Conservation (phyloP, 2,329 filamentous ascomycete genomes). For the Arthrobotrys sinensis region DNA sequence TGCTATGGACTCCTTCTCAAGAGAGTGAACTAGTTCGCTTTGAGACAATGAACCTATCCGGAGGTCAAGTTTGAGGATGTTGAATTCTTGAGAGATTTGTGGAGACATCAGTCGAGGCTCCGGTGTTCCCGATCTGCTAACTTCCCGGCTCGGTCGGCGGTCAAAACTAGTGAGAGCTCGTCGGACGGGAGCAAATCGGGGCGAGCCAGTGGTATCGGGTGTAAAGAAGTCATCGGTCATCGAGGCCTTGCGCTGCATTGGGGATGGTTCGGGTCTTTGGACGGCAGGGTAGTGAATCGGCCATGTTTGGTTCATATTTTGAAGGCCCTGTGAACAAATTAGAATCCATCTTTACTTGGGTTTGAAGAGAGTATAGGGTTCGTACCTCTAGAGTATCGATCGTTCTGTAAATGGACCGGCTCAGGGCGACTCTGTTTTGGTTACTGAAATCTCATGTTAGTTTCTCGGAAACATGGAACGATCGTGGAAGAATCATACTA, state of each 20-base stretch:
- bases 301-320: constrained; percentile 91
- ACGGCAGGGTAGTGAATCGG: constrained; percentile 95
- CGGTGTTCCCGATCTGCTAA: constrained; percentile 67
- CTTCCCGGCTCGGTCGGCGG: constrained; percentile 62
- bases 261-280: constrained; percentile 73
- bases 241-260: constrained; percentile 73
- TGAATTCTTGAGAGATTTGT: constrained; percentile 95
- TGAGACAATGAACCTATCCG: constrained; percentile 90
- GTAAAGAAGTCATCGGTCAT: constrained; percentile 71
- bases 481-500: constrained; percentile 71
- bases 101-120: constrained; percentile 90
- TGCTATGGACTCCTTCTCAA: constrained; percentile 92
- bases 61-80: constrained; percentile 92
- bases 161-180: constrained; percentile 82
- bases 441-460: constrained; percentile 72
- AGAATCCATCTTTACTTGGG: neutral
- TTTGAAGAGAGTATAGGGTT: neutral
- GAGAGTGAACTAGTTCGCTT: constrained; percentile 90
- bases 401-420: constrained; percentile 86
- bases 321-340: constrained; percentile 72
- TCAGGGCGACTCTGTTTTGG: constrained; percentile 88
- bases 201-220: constrained; percentile 66
- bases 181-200: constrained; percentile 71
- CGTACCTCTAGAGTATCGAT: constrained; percentile 80
- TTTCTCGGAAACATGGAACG: neutral